phyloP scores from a whole-genome alignment of 306 rosid species.

The Alnus glutinosa region DNA sequence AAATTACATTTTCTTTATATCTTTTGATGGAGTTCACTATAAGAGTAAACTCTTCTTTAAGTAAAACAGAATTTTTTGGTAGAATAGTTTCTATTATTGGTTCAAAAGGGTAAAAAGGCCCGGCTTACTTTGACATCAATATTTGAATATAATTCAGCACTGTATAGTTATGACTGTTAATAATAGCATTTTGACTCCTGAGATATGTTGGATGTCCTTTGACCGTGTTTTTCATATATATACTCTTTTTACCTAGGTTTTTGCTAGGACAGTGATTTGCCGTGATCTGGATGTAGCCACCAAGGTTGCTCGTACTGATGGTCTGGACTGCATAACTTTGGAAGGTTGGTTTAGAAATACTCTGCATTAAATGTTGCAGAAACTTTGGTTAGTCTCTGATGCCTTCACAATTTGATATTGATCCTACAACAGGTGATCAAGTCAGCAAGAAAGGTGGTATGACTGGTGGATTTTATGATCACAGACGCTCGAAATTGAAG shows the following conservation, averaged over 20 bases:
- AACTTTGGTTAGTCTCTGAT: slow-evolving; percentile 20
- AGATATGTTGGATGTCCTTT: slow-evolving; percentile 26
- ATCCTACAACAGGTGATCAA: slow-evolving; percentile 75
- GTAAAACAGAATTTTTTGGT: not conserved
- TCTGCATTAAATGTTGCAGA: slow-evolving; percentile 20
- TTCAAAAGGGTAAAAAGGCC: not conserved
- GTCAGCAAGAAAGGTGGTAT: slow-evolving; percentile 99
- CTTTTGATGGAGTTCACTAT: not conserved
- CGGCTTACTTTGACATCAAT: not conserved
- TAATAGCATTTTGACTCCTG: slow-evolving; percentile 1
- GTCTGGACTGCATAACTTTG: slow-evolving; percentile 92
- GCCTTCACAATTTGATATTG: slow-evolving; percentile 29
- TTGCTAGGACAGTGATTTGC: slow-evolving; percentile 94
- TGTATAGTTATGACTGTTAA: not conserved
- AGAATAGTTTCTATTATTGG: not conserved
- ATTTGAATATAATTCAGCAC: not conserved
- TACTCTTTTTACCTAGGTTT: slow-evolving; percentile 54
- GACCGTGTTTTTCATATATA: slow-evolving; percentile 17
- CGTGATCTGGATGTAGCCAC: slow-evolving; percentile 93
- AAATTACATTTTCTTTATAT: not conserved
- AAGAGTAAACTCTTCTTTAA: not conserved
- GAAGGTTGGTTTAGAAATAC: slow-evolving; percentile 60
- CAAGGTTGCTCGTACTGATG: slow-evolving; percentile 82
- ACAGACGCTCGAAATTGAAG: slow-evolving; percentile 87
- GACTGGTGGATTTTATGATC: slow-evolving; percentile 99